Percentiles rank a stretch among this genome's conserved stretches.
Evolutionary conservation across 768 basidiomycete species (phyloP).

Genomic region (Psilocybe azurescens): DNA sequence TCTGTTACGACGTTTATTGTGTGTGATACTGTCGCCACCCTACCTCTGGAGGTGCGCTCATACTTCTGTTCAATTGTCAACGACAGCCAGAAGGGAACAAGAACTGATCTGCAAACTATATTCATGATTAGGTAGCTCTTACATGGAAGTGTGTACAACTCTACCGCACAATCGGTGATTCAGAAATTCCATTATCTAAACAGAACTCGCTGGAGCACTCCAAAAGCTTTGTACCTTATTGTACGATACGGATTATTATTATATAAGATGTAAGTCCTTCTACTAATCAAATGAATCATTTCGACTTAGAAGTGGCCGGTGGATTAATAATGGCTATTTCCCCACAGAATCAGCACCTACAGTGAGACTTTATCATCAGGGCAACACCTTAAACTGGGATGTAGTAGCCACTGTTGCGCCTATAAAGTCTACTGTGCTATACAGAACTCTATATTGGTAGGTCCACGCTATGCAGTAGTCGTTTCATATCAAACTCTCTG

Average conservation of each 20-base stretch:
- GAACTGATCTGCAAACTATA: neutral
- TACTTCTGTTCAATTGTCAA: neutral
- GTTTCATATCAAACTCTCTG: too few species aligned
- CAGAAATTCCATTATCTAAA: neutral
- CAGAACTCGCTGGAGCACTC: neutral
- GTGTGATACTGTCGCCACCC: neutral
- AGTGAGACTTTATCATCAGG: neutral
- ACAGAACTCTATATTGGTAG: too few species aligned
- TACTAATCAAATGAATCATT: too few species aligned
- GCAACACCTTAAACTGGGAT: too few species aligned
- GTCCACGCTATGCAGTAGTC: too few species aligned
- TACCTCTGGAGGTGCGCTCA: neutral
- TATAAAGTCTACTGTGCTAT: too few species aligned
- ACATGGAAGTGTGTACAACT: neutral
- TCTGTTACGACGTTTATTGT: conserved; percentile 1
- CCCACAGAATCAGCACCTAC: neutral
- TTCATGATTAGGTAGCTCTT: neutral
- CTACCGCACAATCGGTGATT: neutral
- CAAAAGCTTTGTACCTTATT: neutral
- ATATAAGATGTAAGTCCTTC: neutral
- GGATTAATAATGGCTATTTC: neutral
- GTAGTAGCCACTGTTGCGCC: too few species aligned
- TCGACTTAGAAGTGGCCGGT: too few species aligned
- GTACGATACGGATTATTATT: neutral
- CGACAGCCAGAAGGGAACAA: neutral